Percentiles rank a stretch among this genome's conserved stretches.
These are phyloP conservation scores for Neospermospora avenae DNA, from an alignment of 2,329 filamentous ascomycete species.

Conservation along the genomic window DNA sequence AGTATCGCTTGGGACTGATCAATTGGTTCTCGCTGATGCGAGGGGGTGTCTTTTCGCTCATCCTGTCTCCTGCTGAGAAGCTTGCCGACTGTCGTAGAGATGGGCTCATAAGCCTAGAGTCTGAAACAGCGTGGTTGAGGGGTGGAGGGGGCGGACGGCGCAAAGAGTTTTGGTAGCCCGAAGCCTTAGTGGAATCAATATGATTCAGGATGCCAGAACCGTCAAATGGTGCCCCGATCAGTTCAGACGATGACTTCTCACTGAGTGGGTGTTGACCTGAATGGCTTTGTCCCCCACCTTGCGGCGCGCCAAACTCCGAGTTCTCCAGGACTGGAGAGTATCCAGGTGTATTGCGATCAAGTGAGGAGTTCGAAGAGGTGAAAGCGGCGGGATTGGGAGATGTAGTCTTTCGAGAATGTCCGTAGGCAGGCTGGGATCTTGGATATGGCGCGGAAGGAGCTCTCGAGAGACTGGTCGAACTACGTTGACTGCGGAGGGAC, in stretches of 20 bases:
- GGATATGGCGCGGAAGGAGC: constrained; percentile 56
- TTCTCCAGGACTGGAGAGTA: constrained; percentile 32
- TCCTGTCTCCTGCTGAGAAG: constrained; percentile 52
- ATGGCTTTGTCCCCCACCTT: constrained; percentile 26
- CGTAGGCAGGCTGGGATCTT: constrained; percentile 27
- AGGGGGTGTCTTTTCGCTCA: constrained; percentile 46
- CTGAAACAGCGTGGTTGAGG: constrained; percentile 50
- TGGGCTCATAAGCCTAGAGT: constrained; percentile 52
- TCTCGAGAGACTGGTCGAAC: constrained; percentile 59
- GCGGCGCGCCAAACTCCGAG: constrained; percentile 26
- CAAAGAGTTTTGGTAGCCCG: constrained; percentile 35
- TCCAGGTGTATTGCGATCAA: constrained; percentile 32
- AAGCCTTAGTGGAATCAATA: constrained; percentile 46
- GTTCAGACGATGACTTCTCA: constrained; percentile 51
- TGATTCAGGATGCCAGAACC: constrained; percentile 58
- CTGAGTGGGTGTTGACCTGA: constrained; percentile 39
- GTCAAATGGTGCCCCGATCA: constrained; percentile 65
- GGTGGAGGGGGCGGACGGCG: constrained; percentile 43
- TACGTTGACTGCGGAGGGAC: constrained; percentile 60
- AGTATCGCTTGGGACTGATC: constrained; percentile 66
- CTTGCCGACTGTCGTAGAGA: constrained; percentile 63
- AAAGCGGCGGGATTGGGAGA: constrained; percentile 45
- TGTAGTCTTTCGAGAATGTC: constrained; percentile 40
- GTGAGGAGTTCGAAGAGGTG: constrained; percentile 38
- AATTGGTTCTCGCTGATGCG: constrained; percentile 44